Base-by-base conservation (phyloP, 495 filamentous ascomycete species). In the Stereocaulon alpinum region DNA sequence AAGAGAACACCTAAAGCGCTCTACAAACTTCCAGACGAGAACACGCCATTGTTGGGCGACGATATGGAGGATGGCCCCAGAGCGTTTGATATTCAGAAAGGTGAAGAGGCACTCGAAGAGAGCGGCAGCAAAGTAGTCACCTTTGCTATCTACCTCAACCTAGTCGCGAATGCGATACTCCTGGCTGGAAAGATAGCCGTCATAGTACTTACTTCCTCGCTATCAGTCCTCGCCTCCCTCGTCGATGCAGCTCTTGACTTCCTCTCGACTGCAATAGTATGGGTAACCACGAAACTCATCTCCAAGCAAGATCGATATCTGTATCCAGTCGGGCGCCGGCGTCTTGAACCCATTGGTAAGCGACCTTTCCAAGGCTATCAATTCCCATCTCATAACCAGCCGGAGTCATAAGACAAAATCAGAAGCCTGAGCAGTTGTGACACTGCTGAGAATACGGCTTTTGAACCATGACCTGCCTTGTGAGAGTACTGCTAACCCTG, bases 201-300 rank as follows among this genome's bases (percentile, higher is more conserved):
- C 24, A 84, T 90, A 48, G 64, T 85, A 7, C 78, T 89, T 56
- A 91, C 90, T 0, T 87, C 79, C 41, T 95, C 89, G 17, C 81
- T 96, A 58, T 95, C 89, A 5, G 87, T 96, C 15, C 77, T 96
- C 14, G 91, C 91, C 17, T 88, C 84, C 64, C 78, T 96, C 58
- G 91, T 96, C 1, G 91, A 96, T 66, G 90, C 88, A 3, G 83
- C 86, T 0, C 77, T 96, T 15, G 91, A 96, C 66, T 94, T 95
- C 65, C 74, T 96, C 43, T 86, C 82, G 41, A 96, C 90, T 0
- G 84, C 81, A 41, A 95, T 96, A 49, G 84, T 95, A 44, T 91
- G 88, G 88, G 78, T 82, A 5, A 92, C 89, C 0, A 88, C 88
- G 0, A 76, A 72, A 55, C 75, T 93, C 56, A 92, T 93, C 61